Evolutionary conservation across 2,329 filamentous ascomycete species (phyloP), one percentile per base, ranked within the genome.

Genomic region (Rosellinia necatrix): DNA sequence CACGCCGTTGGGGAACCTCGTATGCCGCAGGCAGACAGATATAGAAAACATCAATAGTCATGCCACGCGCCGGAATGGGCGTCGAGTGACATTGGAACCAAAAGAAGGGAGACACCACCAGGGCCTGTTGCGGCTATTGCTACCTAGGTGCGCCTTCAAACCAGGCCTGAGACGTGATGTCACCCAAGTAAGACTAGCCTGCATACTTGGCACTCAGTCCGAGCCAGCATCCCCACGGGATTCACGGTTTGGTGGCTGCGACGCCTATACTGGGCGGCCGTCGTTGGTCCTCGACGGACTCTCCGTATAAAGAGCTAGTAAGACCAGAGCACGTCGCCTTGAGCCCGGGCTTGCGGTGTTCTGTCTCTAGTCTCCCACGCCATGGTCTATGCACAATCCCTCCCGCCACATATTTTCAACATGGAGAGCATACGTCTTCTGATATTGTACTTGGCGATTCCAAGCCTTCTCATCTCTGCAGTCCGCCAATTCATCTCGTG

Each of bases 401-500:
- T 30, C 30, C 43, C 19, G 10, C 8, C 46, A 29, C 35, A 19
- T 37, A 34, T 7, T 41, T 13, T 50, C 38, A 62, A 22, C 21
- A 77, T 78, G 75, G 74, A 77, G 58, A 68, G 64, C 43, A 51
- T 77, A 48, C 66, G 73, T 25, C 57, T 77, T 13, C 42, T 78
- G 25, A 63, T 78, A 30, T 69, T 79, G 17, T 78, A 78, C 61
- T 65, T 81, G 48, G 77, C 77, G 30, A 69, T 79, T 27, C 76
- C 77, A 6, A 74, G 76, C 53, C 68, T 80, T 21, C 60, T 79
- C 29, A 70, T 76, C 51, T 78, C 76, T 6, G 69, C 68, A 21
- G 17, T 77, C 10, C 70, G 73, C n/a, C 75, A 75, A 50, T 50
- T 77, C 12, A 40, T 75, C 7, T 68, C 66, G 56, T 74, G 74